These are phyloP conservation scores for Proteromonas lacertae DNA, from an alignment of 352 stramenopile species.

Conservation along the genomic window DNA sequence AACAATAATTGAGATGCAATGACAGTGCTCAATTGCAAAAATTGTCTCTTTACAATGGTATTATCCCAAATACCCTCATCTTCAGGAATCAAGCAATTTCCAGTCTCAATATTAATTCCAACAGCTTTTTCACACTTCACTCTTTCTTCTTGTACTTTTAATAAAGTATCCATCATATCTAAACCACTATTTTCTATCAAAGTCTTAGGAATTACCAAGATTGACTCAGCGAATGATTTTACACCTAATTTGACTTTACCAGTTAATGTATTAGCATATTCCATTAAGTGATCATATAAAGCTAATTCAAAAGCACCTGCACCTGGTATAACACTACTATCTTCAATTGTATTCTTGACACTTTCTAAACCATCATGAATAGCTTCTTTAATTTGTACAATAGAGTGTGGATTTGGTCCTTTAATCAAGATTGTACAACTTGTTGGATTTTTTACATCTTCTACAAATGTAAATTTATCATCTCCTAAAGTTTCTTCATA, in stretches of 20 bases:
- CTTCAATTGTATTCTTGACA: slow-evolving; percentile 90
- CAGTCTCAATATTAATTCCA: slow-evolving; percentile 72
- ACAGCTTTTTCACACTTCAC: slow-evolving; percentile 38
- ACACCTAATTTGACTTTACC: slow-evolving; percentile 85
- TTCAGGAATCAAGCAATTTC: slow-evolving; percentile 72
- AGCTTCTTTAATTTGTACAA: slow-evolving; percentile 94
- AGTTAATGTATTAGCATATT: slow-evolving; percentile 28
- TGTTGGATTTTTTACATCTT: slow-evolving; percentile 72
- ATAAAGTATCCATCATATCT: slow-evolving; percentile 72
- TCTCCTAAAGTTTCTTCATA: slow-evolving; percentile 83
- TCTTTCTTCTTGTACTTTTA: slow-evolving; percentile 76
- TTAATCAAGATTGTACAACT: slow-evolving; percentile 93
- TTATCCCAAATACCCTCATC: slow-evolving; percentile 85
- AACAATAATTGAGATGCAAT: slow-evolving; percentile 87
- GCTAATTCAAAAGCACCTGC: slow-evolving; percentile 80
- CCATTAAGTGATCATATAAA: slow-evolving; percentile 36
- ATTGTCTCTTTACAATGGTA: slow-evolving; percentile 92
- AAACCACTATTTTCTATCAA: slow-evolving; percentile 85
- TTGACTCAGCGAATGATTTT: slow-evolving; percentile 76
- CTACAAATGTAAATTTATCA: slow-evolving; percentile 97
- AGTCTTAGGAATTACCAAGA: slow-evolving; percentile 93
- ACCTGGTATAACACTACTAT: slow-evolving; percentile 69
- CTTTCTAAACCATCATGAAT: slow-evolving; percentile 81
- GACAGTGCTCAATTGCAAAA: slow-evolving; percentile 82
- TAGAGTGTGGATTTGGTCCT: slow-evolving; percentile 85